phyloP scores from a whole-genome alignment of 1,284 basidiomycete genomes.

The Omphalotus olearius region DNA sequence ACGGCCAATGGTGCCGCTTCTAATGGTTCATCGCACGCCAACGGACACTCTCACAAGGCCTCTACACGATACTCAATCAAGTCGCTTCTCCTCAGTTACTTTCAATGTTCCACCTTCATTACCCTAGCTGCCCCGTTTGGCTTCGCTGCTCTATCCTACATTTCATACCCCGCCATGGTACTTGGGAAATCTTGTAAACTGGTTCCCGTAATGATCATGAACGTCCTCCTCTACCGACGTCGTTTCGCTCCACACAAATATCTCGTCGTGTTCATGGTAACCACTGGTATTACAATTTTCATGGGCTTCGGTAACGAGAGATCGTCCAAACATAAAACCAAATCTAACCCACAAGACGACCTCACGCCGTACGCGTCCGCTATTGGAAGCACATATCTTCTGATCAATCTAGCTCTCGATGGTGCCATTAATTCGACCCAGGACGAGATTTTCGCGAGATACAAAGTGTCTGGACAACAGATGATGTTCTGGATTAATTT shows the following conservation, averaged over 20 bases:
- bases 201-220: conserved; percentile 95
- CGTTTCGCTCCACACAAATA: conserved; percentile 94
- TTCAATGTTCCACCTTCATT: conserved; percentile 86
- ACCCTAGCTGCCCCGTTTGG: conserved; percentile 76
- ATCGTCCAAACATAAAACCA: conserved; percentile 36
- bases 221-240: conserved; percentile 85
- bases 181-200: conserved; percentile 99
- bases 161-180: conserved; percentile 98
- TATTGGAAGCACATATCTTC: conserved; percentile 69
- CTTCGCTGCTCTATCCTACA: conserved; percentile 69
- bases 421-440: conserved; percentile 97
- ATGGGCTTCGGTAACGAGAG: conserved; percentile 81
- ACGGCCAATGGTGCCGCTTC: conserved; percentile 21
- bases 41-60: conserved; percentile 28
- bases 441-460: conserved; percentile 88
- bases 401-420: conserved; percentile 88
- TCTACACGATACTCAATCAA: conserved; percentile 40
- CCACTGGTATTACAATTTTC: conserved; percentile 90
- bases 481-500: conserved; percentile 99
- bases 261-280: conserved; percentile 89
- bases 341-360: conserved; percentile 13
- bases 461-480: conserved; percentile 87
- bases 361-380: conserved; percentile 45
- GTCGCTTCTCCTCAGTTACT: conserved; percentile 64
- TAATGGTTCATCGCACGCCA: conserved; percentile 21